Evolutionary conservation across 176 grass and related monocot species (phyloP).

Genomic region (Juncus inflexus): DNA sequence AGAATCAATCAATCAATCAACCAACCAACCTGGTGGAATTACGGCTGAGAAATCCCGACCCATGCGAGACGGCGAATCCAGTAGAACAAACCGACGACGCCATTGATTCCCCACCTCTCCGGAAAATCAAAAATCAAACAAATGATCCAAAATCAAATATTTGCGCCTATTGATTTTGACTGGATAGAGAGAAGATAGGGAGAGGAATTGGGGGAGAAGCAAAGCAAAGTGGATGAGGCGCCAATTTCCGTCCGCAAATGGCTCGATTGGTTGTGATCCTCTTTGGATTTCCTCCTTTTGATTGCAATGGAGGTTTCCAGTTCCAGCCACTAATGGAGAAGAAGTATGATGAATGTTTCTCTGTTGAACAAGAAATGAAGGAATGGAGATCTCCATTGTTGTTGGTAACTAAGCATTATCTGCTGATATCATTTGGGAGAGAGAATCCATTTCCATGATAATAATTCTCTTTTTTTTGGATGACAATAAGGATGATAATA

Average conservation of each 20-base stretch:
- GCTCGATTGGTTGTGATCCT: neutral
- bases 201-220: constrained; percentile 1
- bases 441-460: no score
- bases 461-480: no score
- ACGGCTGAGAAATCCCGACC: constrained; percentile 8
- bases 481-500: no score
- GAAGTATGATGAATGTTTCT: no score
- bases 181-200: neutral
- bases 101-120: neutral
- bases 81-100: constrained; percentile 21
- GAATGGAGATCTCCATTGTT: no score
- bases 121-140: neutral
- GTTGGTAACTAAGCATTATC: no score
- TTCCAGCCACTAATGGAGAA: neutral
- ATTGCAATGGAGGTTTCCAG: neutral
- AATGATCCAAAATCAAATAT: constrained; percentile 8
- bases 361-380: no score
- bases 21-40: constrained; percentile 13
- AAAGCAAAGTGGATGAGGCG: constrained; percentile 23
- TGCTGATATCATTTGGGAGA: no score
- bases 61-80: constrained; percentile 14
- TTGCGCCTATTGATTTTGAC: neutral
- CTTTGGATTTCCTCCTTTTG: neutral
- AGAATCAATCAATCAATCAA: neutral
- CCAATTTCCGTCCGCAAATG: constrained; percentile 30